Evolutionary conservation across 108 stramenopile species (phyloP).

Genomic region (Cyclotella distinguenda): DNA sequence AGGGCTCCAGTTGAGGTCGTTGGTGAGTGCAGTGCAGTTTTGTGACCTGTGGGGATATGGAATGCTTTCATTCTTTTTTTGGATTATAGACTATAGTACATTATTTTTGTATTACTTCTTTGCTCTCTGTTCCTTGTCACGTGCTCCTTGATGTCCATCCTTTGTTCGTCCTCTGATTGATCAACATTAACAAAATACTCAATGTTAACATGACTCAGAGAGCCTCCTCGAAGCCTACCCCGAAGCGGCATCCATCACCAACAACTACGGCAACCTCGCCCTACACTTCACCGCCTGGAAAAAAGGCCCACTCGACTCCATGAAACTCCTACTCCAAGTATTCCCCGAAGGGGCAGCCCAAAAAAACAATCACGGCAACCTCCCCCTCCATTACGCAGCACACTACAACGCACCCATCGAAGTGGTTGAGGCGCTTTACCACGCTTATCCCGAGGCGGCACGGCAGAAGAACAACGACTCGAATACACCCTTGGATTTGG

Average conservation of each 20-base stretch:
- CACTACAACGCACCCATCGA: slow-evolving; percentile 86
- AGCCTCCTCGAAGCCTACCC: slow-evolving; percentile 83
- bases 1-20: slow-evolving; percentile 76
- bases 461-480: slow-evolving; percentile 84
- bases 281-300: slow-evolving; percentile 87
- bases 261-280: slow-evolving; percentile 88
- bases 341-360: slow-evolving; percentile 86
- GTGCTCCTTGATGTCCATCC: too few species aligned
- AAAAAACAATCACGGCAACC: slow-evolving; percentile 86
- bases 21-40: slow-evolving; percentile 10
- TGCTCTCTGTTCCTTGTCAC: background rate
- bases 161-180: too few species aligned
- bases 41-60: background rate
- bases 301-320: slow-evolving; percentile 84
- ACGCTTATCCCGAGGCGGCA: slow-evolving; percentile 84
- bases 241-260: slow-evolving; percentile 81
- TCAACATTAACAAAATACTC: background rate
- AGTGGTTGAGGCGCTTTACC: slow-evolving; percentile 81
- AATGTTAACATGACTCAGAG: slow-evolving; percentile 33
- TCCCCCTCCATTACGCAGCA: slow-evolving; percentile 84
- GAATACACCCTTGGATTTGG: slow-evolving; percentile 83
- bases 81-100: too few species aligned
- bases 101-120: too few species aligned
- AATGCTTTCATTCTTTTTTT: background rate
- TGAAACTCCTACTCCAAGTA: slow-evolving; percentile 70